Percentiles rank a stretch among this genome's conserved stretches.
Conservation (phyloP, 371 early-diverging fungal species). For the Massospora cicadina region DNA sequence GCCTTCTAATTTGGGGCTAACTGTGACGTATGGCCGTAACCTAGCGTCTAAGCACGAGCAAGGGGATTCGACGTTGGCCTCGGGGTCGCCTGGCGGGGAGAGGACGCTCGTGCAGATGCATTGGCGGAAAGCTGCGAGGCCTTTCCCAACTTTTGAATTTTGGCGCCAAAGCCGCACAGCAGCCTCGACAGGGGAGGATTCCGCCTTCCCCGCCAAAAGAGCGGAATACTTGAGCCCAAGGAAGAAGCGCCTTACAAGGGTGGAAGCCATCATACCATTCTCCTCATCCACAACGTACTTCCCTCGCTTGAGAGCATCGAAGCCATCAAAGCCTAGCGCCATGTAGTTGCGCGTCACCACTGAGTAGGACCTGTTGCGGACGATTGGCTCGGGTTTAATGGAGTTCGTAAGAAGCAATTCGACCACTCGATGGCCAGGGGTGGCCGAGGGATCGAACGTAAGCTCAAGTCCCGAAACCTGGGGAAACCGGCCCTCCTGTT, state of each 20-base stretch:
- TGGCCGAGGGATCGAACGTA: slow-evolving; percentile 26
- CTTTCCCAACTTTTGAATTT: neutral
- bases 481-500: slow-evolving; percentile 44
- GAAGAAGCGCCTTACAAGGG: slow-evolving; percentile 31
- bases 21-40: neutral
- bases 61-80: neutral
- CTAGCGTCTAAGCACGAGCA: neutral
- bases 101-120: neutral
- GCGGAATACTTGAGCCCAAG: slow-evolving; percentile 27
- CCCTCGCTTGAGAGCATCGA: slow-evolving; percentile 20
- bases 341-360: slow-evolving; percentile 37
- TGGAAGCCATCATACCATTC: slow-evolving; percentile 29
- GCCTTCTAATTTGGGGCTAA: neutral
- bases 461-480: slow-evolving; percentile 36
- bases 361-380: slow-evolving; percentile 22
- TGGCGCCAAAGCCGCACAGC: neutral
- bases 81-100: neutral
- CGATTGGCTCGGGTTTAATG: slow-evolving; percentile 16
- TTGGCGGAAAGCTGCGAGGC: neutral
- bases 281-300: slow-evolving; percentile 33
- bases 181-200: neutral
- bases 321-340: slow-evolving; percentile 40
- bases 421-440: slow-evolving; percentile 25
- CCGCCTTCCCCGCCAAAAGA: slow-evolving; percentile 9
- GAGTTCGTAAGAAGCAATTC: slow-evolving; percentile 12